Conservation (phyloP, 2,329 filamentous ascomycete genomes). For the Arthrobotrys pseudoclavata region DNA sequence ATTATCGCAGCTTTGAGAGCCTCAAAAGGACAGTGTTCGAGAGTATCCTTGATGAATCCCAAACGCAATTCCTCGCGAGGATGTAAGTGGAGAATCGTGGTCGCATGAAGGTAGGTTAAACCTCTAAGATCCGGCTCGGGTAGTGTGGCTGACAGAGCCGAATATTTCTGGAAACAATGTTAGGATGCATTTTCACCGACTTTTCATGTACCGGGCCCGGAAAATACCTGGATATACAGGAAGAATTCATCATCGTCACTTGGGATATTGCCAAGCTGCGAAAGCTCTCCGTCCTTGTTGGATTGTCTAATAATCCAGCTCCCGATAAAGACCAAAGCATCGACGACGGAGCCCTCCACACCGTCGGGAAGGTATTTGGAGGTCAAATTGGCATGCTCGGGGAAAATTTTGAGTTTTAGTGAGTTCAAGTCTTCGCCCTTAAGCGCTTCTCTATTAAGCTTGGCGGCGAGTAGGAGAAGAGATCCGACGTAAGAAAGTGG, state of each 20-base stretch:
- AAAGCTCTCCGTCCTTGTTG: constrained; percentile 60
- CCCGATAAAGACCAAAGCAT: constrained; percentile 63
- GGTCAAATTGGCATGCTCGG: constrained; percentile 62
- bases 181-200: background rate
- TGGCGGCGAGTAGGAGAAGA: constrained; percentile 63
- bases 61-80: constrained; percentile 62
- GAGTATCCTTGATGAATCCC: constrained; percentile 64
- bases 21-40: constrained; percentile 64
- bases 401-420: constrained; percentile 61
- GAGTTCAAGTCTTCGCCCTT: constrained; percentile 38
- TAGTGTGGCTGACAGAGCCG: constrained; percentile 63
- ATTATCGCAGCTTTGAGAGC: constrained; percentile 63
- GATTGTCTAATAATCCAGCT: constrained; percentile 61
- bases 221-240: constrained; percentile 62
- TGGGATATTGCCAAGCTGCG: constrained; percentile 41
- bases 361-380: constrained; percentile 61
- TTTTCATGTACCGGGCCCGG: too few species aligned
- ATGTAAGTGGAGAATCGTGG: constrained; percentile 62
- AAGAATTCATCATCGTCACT: constrained; percentile 61
- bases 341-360: constrained; percentile 62
- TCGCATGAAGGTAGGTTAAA: constrained; percentile 61
- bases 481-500: constrained; percentile 64
- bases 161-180: constrained; percentile 57
- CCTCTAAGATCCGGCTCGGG: constrained; percentile 61
- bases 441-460: constrained; percentile 56